Evolutionary conservation across 129 eudicot species (phyloP), one percentile per base, ranked within the genome.

Genomic region (Flaveria ramosissima): DNA sequence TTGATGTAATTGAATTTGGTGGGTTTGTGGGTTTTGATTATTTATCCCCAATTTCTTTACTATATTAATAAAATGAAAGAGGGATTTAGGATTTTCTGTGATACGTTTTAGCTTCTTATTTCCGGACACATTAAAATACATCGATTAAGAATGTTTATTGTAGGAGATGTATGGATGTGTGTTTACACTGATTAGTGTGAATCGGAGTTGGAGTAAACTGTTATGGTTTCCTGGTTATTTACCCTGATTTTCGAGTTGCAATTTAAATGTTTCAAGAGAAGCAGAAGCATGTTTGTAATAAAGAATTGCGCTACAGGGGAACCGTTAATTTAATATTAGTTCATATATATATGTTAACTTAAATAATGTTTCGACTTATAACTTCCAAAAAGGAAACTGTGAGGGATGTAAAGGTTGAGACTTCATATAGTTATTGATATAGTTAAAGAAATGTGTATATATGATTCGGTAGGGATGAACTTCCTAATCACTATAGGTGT

Each of bases 61-160:
- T 0, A 3, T 55, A 1, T 32, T 2, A 46, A 13, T 72, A 66
- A 55, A 36, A 19, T 56, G 77, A 36, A 30, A 30, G 30, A 30
- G 47, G 76, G 30, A n/a, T 71, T 55, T 36, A 59, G 77, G 77
- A 66, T 1, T 26, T 26, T 70, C 47, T 51, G 26, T 69, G 20
- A 69, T 26, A 45, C 14, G 13, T 45, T 45, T 45, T 36, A 36
- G 41, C 7, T 36, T 36, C 41, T 36, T 36, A 36, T 36, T 36
- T 36, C 6, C 41, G 6, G 24, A 53, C 11, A 21, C 21, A 0
- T 16, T n/a, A 57, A 59, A 57, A 21, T 57, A 21, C 64, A 13
- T 47, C 16, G 14, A 12, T 47, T 48, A 48, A 14, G 53, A 48
- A 13, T 48, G 53, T 48, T 48, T 2, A 48, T 11, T 48, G 53